phyloP scores from a whole-genome alignment of 1,139 yeast species.

The Magnusiomyces sp. region DNA sequence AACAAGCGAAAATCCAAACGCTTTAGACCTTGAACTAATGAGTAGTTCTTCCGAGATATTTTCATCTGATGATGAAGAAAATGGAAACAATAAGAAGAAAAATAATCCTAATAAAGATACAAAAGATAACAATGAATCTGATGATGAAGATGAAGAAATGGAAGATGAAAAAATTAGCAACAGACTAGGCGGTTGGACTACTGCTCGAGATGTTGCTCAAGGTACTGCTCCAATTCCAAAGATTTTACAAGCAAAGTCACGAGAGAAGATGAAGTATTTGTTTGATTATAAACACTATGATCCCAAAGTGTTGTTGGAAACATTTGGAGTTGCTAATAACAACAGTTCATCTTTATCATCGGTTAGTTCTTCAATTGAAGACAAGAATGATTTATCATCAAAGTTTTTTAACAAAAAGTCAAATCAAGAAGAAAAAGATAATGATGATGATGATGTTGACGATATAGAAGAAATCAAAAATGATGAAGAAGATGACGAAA shows the following conservation, averaged over 20 bases:
- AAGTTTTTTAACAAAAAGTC: not conserved
- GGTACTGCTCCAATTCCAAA: slow-evolving; percentile 23
- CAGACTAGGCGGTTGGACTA: slow-evolving; percentile 36
- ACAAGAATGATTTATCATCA: no score
- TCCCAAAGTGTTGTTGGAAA: slow-evolving; percentile 5
- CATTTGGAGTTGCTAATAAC: no score
- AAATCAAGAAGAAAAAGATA: not conserved
- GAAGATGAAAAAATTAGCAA: slow-evolving; percentile 16
- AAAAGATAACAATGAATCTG: slow-evolving; percentile 12
- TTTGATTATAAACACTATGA: slow-evolving; percentile 54
- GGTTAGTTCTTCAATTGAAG: no score
- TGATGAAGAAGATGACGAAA: not conserved
- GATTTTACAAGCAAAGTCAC: slow-evolving; percentile 15
- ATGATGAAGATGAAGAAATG: slow-evolving; percentile 15
- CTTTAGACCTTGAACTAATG: no score
- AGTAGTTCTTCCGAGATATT: no score
- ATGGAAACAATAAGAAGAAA: slow-evolving; percentile 16
- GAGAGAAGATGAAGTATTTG: slow-evolving; percentile 43
- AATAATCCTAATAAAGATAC: slow-evolving; percentile 3
- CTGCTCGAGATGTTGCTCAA: slow-evolving; percentile 37
- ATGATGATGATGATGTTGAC: not conserved
- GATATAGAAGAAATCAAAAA: not conserved
- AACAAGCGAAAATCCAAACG: no score
- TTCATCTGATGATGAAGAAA: slow-evolving; percentile 13
- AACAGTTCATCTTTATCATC: no score